These are phyloP conservation scores for Metschnikowia arizonensis DNA, from an alignment of 805 yeast species.

Conservation along the genomic window DNA sequence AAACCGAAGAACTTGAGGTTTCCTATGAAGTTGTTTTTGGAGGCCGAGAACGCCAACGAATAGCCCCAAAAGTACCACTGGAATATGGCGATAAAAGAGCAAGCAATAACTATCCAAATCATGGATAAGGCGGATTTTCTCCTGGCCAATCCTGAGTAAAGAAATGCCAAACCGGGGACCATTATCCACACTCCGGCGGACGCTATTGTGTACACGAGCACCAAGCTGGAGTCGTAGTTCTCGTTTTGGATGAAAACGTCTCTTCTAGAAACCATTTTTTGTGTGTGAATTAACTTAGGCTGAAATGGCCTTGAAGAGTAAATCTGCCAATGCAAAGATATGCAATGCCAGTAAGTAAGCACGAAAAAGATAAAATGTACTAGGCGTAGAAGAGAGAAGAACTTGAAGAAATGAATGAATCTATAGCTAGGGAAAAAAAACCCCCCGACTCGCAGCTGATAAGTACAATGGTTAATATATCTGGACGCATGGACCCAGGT, in stretches of 20 bases:
- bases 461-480: background rate
- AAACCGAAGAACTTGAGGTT: conserved; percentile 80
- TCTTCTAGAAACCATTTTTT: conserved; percentile 24
- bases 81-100: conserved; percentile 68
- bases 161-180: conserved; percentile 92
- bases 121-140: conserved; percentile 84
- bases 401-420: background rate
- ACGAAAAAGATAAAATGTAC: background rate
- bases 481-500: conserved; percentile 1
- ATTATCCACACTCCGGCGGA: conserved; percentile 77
- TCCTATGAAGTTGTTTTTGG: conserved; percentile 84
- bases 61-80: conserved; percentile 99
- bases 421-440: background rate
- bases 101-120: conserved; percentile 75
- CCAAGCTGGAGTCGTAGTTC: conserved; percentile 19
- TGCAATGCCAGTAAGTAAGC: background rate
- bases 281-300: background rate
- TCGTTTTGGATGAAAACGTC: conserved; percentile 33
- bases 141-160: conserved; percentile 87
- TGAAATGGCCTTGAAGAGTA: background rate
- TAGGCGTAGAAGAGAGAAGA: background rate
- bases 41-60: conserved; percentile 81
- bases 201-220: conserved; percentile 49
- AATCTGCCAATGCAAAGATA: background rate
- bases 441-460: conserved; percentile 1